Base-by-base conservation (phyloP, 495 filamentous ascomycete genomes). In the Paragyromitra xinjiangensis region DNA sequence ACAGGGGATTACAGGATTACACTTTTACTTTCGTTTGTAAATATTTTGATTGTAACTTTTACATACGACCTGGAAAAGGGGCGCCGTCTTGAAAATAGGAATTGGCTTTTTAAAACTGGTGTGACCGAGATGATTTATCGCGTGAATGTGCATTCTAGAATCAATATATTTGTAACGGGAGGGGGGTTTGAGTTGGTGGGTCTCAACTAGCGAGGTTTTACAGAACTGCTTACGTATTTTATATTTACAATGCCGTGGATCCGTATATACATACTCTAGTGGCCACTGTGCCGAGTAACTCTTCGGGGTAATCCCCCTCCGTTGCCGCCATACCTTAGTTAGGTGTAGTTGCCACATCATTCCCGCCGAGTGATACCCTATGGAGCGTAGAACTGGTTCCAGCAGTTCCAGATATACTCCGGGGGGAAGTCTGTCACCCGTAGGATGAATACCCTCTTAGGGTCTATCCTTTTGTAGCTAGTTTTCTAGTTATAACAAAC, bases 1-100 rank as follows among this genome's bases (percentile, higher is more conserved):
- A 12, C 11, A 42, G 19, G 19, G 34, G n/a, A 34, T 34, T 34
- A 34, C 29, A 34, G 56, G 42, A 40, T 19, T 56, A 73, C 26
- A 9, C 37, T 59, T 59, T 77, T 59, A 34, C 24, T 58, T 73
- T 66, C 74, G n/a, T 45, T 48, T 73, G 74, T 77, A 77, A 66
- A 73, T 77, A 73, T 66, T 48, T 59, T n/a, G 14, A 56, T 40
- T 42, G 48, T 24, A 72, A 63, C 16, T 26, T 37, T 77, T 77
- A 50, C 24, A 50, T 73, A 73, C 8, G 44, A 22, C 19, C 62
- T 48, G 9, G 16, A 42, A 24, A 37, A 50, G 34, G 45, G 64
- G 34, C 3, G 22, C 29, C 34, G 7, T 53, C 40, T 37, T 37
- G 5, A 42, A 72, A 64, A 39, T 65, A 65, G 39, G 45, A 73